Conservation (phyloP, 2,329 filamentous ascomycete species). For the Cladosporium phlei region DNA sequence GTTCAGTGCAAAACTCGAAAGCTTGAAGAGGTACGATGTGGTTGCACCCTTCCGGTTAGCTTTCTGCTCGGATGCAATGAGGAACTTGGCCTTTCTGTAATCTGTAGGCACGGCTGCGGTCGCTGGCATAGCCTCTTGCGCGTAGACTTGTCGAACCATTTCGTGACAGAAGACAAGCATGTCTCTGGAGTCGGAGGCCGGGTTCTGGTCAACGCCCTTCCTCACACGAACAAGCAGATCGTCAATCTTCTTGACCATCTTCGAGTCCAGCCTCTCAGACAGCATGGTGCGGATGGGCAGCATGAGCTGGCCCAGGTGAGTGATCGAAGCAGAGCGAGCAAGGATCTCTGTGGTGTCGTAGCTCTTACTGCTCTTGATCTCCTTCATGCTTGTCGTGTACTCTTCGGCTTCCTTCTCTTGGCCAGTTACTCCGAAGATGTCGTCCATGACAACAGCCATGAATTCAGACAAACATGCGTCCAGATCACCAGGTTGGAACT, state of each 20-base stretch:
- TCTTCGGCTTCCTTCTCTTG: slow-evolving; percentile 97
- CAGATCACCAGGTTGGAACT: slow-evolving; percentile 73
- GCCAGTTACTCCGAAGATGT: slow-evolving; percentile 87
- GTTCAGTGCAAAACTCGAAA: slow-evolving; percentile 82
- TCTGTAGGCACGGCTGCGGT: slow-evolving; percentile 40
- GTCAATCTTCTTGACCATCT: slow-evolving; percentile 84
- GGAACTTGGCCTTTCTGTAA: slow-evolving; percentile 63
- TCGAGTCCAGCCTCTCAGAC: slow-evolving; percentile 76
- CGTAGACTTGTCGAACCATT: slow-evolving; percentile 79
- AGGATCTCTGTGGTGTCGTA: slow-evolving; percentile 96
- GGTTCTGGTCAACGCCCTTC: slow-evolving; percentile 76
- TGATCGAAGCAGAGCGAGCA: slow-evolving; percentile 73
- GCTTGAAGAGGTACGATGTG: slow-evolving; percentile 78
- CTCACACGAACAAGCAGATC: slow-evolving; percentile 79
- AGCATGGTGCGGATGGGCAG: slow-evolving; percentile 73
- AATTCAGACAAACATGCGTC: slow-evolving; percentile 81
- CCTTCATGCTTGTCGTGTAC: slow-evolving; percentile 92
- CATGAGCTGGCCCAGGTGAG: slow-evolving; percentile 68
- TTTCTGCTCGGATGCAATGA: slow-evolving; percentile 70
- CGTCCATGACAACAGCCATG: slow-evolving; percentile 87
- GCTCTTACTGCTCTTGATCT: slow-evolving; percentile 96
- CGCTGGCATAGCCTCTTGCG: slow-evolving; percentile 36
- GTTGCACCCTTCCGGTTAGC: slow-evolving; percentile 55
- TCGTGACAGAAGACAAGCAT: slow-evolving; percentile 94
- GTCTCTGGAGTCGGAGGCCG: slow-evolving; percentile 70